Evolutionary conservation across 495 filamentous ascomycete species (phyloP).

Genomic region (Alectoria sarmentosa): DNA sequence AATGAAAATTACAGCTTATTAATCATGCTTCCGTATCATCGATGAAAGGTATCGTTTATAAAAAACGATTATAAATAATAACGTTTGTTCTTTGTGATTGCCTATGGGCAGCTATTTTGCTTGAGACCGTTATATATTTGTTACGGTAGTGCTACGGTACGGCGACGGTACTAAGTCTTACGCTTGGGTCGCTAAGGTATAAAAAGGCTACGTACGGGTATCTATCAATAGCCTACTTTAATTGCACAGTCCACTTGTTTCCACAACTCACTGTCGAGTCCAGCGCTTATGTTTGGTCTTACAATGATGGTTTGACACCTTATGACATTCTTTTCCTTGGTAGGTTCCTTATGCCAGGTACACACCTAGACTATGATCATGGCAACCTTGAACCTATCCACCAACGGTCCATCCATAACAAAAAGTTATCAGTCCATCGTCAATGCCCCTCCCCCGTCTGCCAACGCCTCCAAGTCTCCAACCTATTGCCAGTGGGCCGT

Average conservation of each 20-base stretch:
- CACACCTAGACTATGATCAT: constrained; percentile 41
- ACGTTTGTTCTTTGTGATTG: too few relatives aligned
- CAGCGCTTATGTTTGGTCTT: neutral
- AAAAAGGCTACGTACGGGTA: too few relatives aligned
- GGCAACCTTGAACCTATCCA: constrained; percentile 87
- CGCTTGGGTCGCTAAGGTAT: too few relatives aligned
- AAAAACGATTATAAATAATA: too few relatives aligned
- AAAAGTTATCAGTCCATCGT: constrained; percentile 88
- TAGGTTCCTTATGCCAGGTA: neutral
- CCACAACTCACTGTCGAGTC: neutral
- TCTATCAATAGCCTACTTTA: neutral
- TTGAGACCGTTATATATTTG: too few relatives aligned
- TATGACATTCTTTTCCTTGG: neutral
- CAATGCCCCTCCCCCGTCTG: constrained; percentile 59
- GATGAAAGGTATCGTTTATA: too few relatives aligned
- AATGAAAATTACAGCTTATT: too few relatives aligned
- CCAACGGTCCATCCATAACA: constrained; percentile 84
- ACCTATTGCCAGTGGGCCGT: constrained; percentile 83
- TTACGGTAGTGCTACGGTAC: too few relatives aligned
- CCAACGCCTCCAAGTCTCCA: constrained; percentile 55
- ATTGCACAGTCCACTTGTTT: neutral
- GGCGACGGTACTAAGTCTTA: too few relatives aligned
- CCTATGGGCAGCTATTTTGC: too few relatives aligned
- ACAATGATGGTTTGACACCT: neutral
- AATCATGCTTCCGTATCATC: too few relatives aligned